A percentile compares a stretch with the other conserved stretches of the same genome.
Evolutionary conservation across 805 yeast species (phyloP).

Genomic region (Scheffersomyces lignosus): DNA sequence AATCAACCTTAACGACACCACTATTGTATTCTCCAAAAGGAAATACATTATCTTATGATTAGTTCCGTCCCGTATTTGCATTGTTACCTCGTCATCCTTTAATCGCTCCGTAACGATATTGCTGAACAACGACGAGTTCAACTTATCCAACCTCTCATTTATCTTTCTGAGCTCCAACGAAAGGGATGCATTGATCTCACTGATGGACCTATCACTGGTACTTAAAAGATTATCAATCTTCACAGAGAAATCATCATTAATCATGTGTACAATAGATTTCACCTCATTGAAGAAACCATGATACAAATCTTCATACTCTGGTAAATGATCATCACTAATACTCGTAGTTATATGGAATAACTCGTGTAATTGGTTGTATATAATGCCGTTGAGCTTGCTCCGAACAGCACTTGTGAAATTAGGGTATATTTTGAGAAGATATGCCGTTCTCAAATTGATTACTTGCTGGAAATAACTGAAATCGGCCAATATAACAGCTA

Average conservation of each 20-base stretch:
- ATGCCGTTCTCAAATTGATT: slow-evolving; percentile 14
- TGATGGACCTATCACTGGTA: slow-evolving; percentile 64
- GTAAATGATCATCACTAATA: slow-evolving; percentile 34
- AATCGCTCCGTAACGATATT: slow-evolving; percentile 20
- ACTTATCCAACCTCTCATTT: slow-evolving; percentile 48
- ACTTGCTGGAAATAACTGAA: slow-evolving; percentile 16
- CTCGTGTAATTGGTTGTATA: slow-evolving; percentile 14
- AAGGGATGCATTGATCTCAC: slow-evolving; percentile 72
- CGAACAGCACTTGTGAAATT: slow-evolving; percentile 13
- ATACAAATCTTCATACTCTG: slow-evolving; percentile 34
- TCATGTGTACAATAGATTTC: slow-evolving; percentile 33
- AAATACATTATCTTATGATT: slow-evolving; percentile 42
- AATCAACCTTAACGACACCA: slow-evolving; percentile 49
- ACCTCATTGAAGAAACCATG: slow-evolving; percentile 34
- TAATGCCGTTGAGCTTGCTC: slow-evolving; percentile 14
- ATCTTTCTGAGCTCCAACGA: slow-evolving; percentile 59
- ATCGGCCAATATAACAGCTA: background rate
- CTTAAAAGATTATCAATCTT: slow-evolving; percentile 62
- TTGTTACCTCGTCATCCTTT: slow-evolving; percentile 13
- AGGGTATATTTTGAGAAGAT: slow-evolving; percentile 22
- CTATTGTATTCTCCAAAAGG: slow-evolving; percentile 52
- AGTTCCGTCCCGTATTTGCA: slow-evolving; percentile 24
- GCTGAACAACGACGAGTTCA: slow-evolving; percentile 35
- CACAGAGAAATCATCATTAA: slow-evolving; percentile 47
- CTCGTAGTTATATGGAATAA: slow-evolving; percentile 17